Evolutionary conservation across 768 basidiomycete genomes (phyloP).

Genomic region (Agaricus sinodeliciosus): DNA sequence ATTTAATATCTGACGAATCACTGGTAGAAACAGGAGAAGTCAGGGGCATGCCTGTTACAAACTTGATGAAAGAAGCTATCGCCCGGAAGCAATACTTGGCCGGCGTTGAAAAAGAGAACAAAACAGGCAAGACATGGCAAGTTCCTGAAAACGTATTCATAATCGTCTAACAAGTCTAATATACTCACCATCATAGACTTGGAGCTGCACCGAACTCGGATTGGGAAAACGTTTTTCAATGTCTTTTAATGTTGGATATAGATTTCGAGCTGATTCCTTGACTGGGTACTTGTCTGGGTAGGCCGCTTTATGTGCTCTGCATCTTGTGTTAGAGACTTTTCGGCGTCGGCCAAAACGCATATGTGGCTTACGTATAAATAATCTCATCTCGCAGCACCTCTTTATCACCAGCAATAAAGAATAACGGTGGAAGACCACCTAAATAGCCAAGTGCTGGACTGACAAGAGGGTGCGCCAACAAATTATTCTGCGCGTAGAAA

Average conservation of each 20-base stretch:
- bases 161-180: constrained; percentile 11
- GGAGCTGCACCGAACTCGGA: constrained; percentile 82
- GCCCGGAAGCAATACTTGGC: constrained; percentile 78
- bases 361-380: constrained; percentile 62
- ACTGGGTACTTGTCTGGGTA: constrained; percentile 64
- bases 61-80: constrained; percentile 63
- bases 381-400: constrained; percentile 93
- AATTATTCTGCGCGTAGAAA: constrained; percentile 75
- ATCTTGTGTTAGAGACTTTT: background rate
- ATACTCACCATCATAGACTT: constrained; percentile 78
- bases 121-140: constrained; percentile 66
- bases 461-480: constrained; percentile 75
- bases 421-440: constrained; percentile 84
- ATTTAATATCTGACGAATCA: background rate
- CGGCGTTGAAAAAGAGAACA: constrained; percentile 72
- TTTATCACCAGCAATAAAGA: constrained; percentile 81
- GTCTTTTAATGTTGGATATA: constrained; percentile 53
- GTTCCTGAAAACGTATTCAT: constrained; percentile 36
- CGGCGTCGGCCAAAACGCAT: background rate
- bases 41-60: constrained; percentile 47
- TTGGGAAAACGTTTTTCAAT: constrained; percentile 43
- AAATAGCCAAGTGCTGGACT: constrained; percentile 78
- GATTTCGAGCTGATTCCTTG: constrained; percentile 31
- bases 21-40: constrained; percentile 11
- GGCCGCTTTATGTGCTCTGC: constrained; percentile 87